These are phyloP conservation scores for Colletotrichum sp. DNA, from an alignment of 2,329 filamentous ascomycete genomes.

Conservation along the genomic window DNA sequence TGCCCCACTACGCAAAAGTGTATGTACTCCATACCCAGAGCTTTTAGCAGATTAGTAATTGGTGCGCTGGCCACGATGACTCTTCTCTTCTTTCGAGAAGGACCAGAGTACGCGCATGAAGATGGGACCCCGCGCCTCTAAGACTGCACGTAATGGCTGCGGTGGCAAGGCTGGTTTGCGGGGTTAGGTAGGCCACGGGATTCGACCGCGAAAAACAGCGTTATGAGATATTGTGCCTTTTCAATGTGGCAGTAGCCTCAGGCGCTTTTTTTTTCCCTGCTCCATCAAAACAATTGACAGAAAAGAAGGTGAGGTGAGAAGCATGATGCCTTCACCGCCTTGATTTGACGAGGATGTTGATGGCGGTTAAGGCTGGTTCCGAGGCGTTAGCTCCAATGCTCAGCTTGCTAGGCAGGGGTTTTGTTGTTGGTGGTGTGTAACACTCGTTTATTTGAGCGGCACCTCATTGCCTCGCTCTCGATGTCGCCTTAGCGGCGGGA, in stretches of 20 bases:
- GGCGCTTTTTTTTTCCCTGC: not conserved
- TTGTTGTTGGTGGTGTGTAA: not conserved
- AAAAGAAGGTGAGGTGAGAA: not conserved
- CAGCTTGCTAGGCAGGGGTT: not conserved
- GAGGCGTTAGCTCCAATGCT: not conserved
- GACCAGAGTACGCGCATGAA: not conserved
- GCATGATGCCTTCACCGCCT: constrained; percentile 5
- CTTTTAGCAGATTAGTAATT: not conserved
- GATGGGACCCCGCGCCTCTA: not conserved
- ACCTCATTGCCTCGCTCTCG: not conserved
- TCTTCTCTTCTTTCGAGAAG: not conserved
- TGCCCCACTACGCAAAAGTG: not conserved
- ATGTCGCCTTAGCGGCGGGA: not conserved
- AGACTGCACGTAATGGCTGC: constrained; percentile 13
- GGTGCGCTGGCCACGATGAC: not conserved
- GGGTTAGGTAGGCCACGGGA: not conserved
- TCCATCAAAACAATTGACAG: not conserved
- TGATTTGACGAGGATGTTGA: not conserved
- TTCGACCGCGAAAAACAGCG: not conserved
- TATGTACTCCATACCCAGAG: not conserved
- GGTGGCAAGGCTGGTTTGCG: not conserved
- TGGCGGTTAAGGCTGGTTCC: not conserved
- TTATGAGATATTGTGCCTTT: not conserved
- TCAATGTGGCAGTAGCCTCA: not conserved
- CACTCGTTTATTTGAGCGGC: not conserved